A percentile compares a stretch with the other conserved stretches of the same genome.
These are phyloP conservation scores for Gyromitra esculenta DNA, from an alignment of 2,329 filamentous ascomycete species.

Conservation along the genomic window DNA sequence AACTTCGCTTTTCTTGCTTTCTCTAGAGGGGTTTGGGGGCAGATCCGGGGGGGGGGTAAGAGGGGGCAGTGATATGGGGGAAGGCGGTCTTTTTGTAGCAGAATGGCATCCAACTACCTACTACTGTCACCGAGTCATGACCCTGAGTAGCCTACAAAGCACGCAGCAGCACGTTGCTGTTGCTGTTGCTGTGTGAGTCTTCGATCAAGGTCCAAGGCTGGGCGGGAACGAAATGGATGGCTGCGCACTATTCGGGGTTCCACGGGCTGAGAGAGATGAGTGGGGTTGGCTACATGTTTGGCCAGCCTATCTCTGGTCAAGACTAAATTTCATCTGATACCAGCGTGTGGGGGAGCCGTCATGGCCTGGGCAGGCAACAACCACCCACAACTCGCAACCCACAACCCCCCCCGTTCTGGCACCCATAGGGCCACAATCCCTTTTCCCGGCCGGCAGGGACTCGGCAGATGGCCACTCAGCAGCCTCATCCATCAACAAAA, in stretches of 20 bases:
- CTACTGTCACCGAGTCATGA: background rate
- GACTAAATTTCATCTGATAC: slow-evolving; percentile 53
- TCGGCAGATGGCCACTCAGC: slow-evolving; percentile 49
- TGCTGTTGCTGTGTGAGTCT: slow-evolving; percentile 40
- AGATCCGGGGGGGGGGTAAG: slow-evolving; percentile 35
- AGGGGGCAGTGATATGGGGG: slow-evolving; percentile 46
- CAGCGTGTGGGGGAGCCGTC: slow-evolving; percentile 51
- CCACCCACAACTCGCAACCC: too few relatives aligned
- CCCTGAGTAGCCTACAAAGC: slow-evolving; percentile 31
- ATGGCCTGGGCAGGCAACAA: slow-evolving; percentile 40
- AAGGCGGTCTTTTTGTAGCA: slow-evolving; percentile 46
- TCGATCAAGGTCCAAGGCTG: slow-evolving; percentile 37
- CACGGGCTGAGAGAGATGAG: slow-evolving; percentile 52
- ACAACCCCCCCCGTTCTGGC: slow-evolving; percentile 6
- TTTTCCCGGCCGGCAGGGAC: slow-evolving; percentile 44
- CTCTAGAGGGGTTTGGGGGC: slow-evolving; percentile 3
- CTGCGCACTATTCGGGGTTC: slow-evolving; percentile 44
- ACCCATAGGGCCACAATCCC: slow-evolving; percentile 35
- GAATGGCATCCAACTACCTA: slow-evolving; percentile 7
- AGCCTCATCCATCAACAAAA: slow-evolving; percentile 48
- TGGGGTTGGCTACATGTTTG: slow-evolving; percentile 50
- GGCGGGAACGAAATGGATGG: slow-evolving; percentile 40
- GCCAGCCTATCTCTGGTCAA: slow-evolving; percentile 48
- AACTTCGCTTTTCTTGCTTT: slow-evolving; percentile 39
- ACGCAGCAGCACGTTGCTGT: slow-evolving; percentile 42